Base-by-base conservation (phyloP, 768 basidiomycete species). In the Amanita fuliginea region DNA sequence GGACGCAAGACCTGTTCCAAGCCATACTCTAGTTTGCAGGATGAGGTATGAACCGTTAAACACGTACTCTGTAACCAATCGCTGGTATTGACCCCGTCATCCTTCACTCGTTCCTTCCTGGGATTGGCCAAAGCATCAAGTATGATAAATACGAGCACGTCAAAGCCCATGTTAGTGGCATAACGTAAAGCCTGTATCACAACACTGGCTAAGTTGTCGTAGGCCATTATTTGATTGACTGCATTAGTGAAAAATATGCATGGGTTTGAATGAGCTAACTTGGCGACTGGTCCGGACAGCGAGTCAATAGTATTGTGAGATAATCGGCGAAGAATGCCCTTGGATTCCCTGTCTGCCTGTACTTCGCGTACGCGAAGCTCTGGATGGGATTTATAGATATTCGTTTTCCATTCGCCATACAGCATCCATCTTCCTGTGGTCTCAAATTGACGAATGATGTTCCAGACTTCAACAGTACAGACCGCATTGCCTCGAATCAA, bases 321-420 rank as follows among this genome's bases (percentile, higher is more conserved):
- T 39, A 97, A 74, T 7, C 96, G 82, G 42, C 91, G 83, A 43
- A 99, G 69, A 57, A 96, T 84, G 37, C 81, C 83, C 60, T 96
- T 96, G 13, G 88, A 80, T 59, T 96, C 91, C 30, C 86, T 73
- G 47, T 93, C 86, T 35, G 87, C 86, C 59, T 94, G 86, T 4
- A 86, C 83, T 51, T 79, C 71, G 35, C 86, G 87, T 45, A 92
- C 78, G 26, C 77, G 77, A 39, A 95, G 74, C 60, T 88, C 86
- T 16, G 88, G 80, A 66, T 92, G 81, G 13, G 78, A 79, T 53
- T 74, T 75, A 64, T 92, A 90, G 18, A 69, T 74, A 41, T 68
- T 68, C 33, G 78, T 71, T 63, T 85, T 86, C 96, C 96, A 98
- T 68, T 97, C 94, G 36, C 93, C 96, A 59, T 99, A 99, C 28